Evolutionary conservation across 2,329 filamentous ascomycete genomes (phyloP), one percentile per base, ranked within the genome.

Genomic region (Xylaria sp.): DNA sequence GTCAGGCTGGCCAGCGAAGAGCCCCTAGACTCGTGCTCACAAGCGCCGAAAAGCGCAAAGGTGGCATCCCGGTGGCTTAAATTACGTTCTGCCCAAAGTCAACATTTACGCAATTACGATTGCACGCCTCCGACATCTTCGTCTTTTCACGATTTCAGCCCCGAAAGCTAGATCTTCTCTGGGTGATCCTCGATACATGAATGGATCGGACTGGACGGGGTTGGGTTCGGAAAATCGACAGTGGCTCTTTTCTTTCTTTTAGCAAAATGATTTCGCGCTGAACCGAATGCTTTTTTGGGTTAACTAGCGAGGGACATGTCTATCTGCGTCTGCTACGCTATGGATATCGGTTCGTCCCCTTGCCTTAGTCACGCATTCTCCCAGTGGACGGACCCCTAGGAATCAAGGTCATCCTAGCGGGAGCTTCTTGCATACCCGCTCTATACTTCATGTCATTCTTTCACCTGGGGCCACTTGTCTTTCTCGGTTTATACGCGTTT

Each of bases 41-140:
- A 73, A 94, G 91, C 79, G 92, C 90, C 71, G 94, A 97, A 85
- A 97, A 97, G 88, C 92, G 94, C 81, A 97, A 93, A 86, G 91
- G 88, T 81, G 77, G 80, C 72, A 72, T 74, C 44, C 55, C 66
- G 18, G 73, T 70, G n/a, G 75, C 75, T 50, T 79, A 72, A 74
- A 68, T 57, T 44, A 50, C 54, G 57, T 55, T 58, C 47, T 55
- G 27, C 59, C 23, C 58, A 12, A 67, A 57, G 68, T 71, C 69
- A 69, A 51, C 69, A 61, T 67, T 72, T 27, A 76, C 75, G 71
- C 66, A 73, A 71, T 77, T 66, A 78, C 65, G 76, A 77, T 75
- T 71, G 71, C 73, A 77, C 72, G 76, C 73, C 68, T 76, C 72
- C 73, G 72, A 70, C 73, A 70, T 75, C 75, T 72, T 75, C 27